Evolutionary conservation across 2,329 filamentous ascomycete species (phyloP), one percentile per base, ranked within the genome.

Genomic region (Pseudogymnoascus sp.): DNA sequence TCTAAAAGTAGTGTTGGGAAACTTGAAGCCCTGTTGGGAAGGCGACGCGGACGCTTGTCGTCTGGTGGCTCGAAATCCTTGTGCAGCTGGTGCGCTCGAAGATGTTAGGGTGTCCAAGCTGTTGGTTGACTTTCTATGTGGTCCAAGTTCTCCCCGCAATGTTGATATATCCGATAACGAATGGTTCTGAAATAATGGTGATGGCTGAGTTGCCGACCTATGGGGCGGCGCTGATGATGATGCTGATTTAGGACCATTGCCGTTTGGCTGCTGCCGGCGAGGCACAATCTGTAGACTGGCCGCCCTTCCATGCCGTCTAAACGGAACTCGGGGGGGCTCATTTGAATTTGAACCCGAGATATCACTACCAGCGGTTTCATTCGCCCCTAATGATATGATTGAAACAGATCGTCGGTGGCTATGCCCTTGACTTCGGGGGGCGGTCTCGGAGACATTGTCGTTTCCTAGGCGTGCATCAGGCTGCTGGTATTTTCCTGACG

Each of bases 241-340:
- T 78, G 77, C 74, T 71, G 75, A 74, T 62, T 68, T 63, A 41
- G 71, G 70, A 20, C 71, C 65, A 39, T 74, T 75, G 60, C 75
- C 75, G 66, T 74, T 74, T 33, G 72, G 69, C 61, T 74, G 74
- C 62, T 73, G 70, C 63, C 74, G 74, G 64, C 79, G 79, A 54
- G 85, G 78, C 65, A 84, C 72, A 66, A 93, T 87, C 72, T 96
- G 92, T 63, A 96, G 76, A 76, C 92, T 96, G 22, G 90, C 85
- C 37, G 91, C 91, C 59, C 92, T 82, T 57, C 81, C 85, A 77
- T 96, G 92, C 4, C 86, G 83, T 67, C 85, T 84, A 16, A 70
- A 71, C 18, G 84, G 81, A 59, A 84, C 80, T 59, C 79, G 76
- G 18, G 79, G 74, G 66, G 76, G 74, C 61, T 71, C 70, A 70